phyloP scores from a whole-genome alignment of 306 rosid species.

The Calophaca sinica region DNA sequence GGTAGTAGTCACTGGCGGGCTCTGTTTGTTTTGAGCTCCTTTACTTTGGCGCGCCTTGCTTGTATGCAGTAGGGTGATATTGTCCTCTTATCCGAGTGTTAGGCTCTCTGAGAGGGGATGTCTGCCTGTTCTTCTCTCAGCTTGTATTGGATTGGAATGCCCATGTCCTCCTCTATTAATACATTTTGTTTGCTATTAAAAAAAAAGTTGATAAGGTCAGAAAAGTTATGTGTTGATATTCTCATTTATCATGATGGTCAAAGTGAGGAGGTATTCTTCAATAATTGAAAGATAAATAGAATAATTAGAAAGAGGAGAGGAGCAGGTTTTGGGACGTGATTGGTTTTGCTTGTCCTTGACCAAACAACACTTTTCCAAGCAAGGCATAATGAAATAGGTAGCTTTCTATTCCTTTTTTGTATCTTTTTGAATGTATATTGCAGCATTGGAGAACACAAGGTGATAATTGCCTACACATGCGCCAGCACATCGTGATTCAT shows the following conservation, averaged over 20 bases:
- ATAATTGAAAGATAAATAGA: slow-evolving; percentile 38
- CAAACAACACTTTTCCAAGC: slow-evolving; percentile 31
- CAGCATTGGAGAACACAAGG: slow-evolving; percentile 34
- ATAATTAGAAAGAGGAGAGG: slow-evolving; percentile 11
- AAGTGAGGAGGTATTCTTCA: slow-evolving; percentile 29
- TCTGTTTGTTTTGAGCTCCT: no score
- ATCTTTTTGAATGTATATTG: slow-evolving; percentile 28
- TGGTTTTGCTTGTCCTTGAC: slow-evolving; percentile 43
- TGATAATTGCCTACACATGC: slow-evolving; percentile 49
- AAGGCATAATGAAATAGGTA: slow-evolving; percentile 39
- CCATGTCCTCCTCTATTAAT: no score
- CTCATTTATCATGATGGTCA: slow-evolving; percentile 40
- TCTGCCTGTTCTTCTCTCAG: no score
- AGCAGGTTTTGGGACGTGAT: slow-evolving; percentile 44
- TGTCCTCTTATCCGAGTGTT: no score
- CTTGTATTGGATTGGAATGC: no score
- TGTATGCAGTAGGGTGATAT: no score
- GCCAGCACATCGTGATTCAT: slow-evolving; percentile 46
- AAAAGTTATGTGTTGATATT: no score
- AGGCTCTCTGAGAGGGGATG: no score
- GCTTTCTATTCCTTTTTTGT: slow-evolving; percentile 37
- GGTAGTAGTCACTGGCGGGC: no score
- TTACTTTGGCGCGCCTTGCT: no score
- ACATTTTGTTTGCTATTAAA: no score
- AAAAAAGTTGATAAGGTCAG: no score